Evolutionary conservation across 495 filamentous ascomycete genomes (phyloP), one percentile per base, ranked within the genome.

Genomic region (Physcia stellaris): DNA sequence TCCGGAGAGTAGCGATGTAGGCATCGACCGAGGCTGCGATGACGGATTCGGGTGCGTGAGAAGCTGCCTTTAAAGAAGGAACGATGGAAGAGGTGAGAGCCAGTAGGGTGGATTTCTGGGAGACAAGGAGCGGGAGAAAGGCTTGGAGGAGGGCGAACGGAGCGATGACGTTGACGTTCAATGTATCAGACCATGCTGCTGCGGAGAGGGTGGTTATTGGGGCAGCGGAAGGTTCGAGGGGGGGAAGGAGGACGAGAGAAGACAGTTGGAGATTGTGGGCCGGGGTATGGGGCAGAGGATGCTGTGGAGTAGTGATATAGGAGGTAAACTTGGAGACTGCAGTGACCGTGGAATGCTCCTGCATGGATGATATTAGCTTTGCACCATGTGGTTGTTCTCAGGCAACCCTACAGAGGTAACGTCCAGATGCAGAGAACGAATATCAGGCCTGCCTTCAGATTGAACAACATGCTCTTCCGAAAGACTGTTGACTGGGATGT

Each of bases 81-180:
- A 86, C 81, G 53, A 94, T 85, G 39, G 75, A 78, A 0, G 87
- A 83, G 24, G 84, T 93, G 46, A 87, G 75, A 48, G 96, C 60
- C 28, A 95, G 61, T 30, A 98, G 69, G 31, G 73, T 73, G 40
- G 75, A 67, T 33, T 58, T 51, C 0, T 55, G 42, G 6, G 52
- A 37, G 10, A 73, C 77, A 31, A 95, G 67, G 19, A 83, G 74
- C 0, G 84, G 87, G 1, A 96, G 66, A 62, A 96, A 94, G 18
- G 80, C 70, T 54, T 94, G 86, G 9, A 83, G 68, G 0, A 79
- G 84, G 40, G 93, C 68, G 43, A 96, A 80, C 4, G 92, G 87
- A n/a, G 82, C 78, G 21, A 96, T 71, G n/a, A 96, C 68, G 38
- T 87, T 84, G 4, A 81, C 83, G 62, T 94, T 94, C 48, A 96